Base-by-base conservation (phyloP, 2,329 filamentous ascomycete species). In the Penicillium sp. region DNA sequence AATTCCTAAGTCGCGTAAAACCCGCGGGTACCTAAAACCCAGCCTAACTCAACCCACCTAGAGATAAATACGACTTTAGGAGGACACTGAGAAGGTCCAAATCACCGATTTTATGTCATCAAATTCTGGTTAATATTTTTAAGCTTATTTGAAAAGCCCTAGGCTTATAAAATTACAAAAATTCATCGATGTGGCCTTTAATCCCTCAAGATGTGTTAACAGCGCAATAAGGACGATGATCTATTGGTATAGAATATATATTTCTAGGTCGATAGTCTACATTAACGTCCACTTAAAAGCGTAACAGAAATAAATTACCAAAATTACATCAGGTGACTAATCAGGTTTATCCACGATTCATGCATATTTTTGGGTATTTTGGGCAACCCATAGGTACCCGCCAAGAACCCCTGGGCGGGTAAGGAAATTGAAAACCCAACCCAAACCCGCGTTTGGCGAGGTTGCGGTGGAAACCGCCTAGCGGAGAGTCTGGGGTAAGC, bases 391-490 rank as follows among this genome's bases (percentile, higher is more conserved):
- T 20, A 42, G 42, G 42, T 42, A 46, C 42, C 42, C 42, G 27
- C 49, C 49, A 46, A 46, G 42, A 51, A 46, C 24, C 24, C 24
- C 6, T 27, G 24, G 24, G 24, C 24, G 24, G 24, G 24, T 27
- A 27, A 27, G 24, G 24, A 6, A 27, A 27, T 27, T 10, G 24
- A 27, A 27, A 27, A 27, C 24, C 24, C 24, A 27, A 27, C 24
- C 24, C 24, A 27, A 27, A 27, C 24, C 24, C 24, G 24, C 24
- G 24, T 27, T 27, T 27, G 24, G 24, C 24, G 44, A 78, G 76
- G 59, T 88, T 88, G 18, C 83, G 75, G 64, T 90, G 86, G 60
- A 88, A 88, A 15, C 74, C 73, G 0, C 86, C 85, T 54, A 82
- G 71, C 0, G 84, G 81, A 0, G 73, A 75, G 17, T 61, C 61